Conservation (phyloP, 257 asterid species). For the Solanum clarkiae region DNA sequence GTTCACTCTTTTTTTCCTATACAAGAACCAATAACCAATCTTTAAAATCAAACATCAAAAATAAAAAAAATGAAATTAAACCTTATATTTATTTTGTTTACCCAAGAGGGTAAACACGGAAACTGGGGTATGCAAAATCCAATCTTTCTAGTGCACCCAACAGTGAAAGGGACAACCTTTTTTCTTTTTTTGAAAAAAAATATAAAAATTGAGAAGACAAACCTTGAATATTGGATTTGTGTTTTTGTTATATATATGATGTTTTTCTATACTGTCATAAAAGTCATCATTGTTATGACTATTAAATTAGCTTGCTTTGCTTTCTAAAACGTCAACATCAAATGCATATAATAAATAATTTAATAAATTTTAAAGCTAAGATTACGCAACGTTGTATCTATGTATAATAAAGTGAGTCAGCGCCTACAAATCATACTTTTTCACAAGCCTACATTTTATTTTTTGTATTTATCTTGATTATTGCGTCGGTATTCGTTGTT, state of each 20-base stretch:
- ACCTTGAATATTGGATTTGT: background rate
- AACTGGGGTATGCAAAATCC: conserved; percentile 22
- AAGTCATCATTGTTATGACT: conserved; percentile 10
- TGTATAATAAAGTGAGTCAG: background rate
- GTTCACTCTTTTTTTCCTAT: background rate
- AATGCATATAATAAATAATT: background rate
- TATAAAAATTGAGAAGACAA: background rate
- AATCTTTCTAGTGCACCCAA: conserved; percentile 5
- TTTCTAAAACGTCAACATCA: conserved; percentile 14
- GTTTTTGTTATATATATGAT: background rate
- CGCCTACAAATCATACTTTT: background rate
- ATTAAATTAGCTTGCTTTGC: background rate
- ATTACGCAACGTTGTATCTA: conserved; percentile 20
- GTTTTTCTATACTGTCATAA: background rate
- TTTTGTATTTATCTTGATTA: too few species aligned
- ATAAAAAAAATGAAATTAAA: background rate
- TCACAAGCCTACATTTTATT: background rate
- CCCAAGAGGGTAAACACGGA: conserved; percentile 25
- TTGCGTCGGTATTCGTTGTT: background rate
- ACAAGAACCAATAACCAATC: background rate
- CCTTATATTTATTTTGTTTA: background rate
- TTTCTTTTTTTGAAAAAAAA: background rate
- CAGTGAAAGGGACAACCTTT: conserved; percentile 7
- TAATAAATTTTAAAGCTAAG: background rate
- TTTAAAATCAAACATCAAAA: background rate